phyloP scores from a whole-genome alignment of 805 yeast species.

The Tanozyma kutaoensis region DNA sequence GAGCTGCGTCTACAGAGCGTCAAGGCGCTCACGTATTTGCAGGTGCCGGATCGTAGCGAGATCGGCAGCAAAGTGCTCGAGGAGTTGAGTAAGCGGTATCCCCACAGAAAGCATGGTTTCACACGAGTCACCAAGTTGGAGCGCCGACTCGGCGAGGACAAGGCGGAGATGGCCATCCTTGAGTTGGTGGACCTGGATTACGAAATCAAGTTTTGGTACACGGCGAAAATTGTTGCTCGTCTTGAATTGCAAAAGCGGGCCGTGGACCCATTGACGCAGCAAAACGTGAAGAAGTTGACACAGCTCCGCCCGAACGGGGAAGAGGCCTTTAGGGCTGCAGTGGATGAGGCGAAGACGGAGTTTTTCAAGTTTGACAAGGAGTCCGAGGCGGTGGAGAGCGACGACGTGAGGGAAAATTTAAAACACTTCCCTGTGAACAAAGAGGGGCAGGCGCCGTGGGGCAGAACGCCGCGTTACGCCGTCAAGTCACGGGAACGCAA shows the following conservation, averaged over 20 bases:
- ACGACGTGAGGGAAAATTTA: no score
- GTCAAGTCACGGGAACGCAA: no score
- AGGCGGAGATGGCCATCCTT: slow-evolving; percentile 77
- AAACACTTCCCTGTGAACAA: no score
- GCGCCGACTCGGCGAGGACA: slow-evolving; percentile 71
- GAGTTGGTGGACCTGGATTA: slow-evolving; percentile 62
- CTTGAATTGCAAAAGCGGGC: slow-evolving; percentile 48
- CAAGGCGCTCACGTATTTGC: slow-evolving; percentile 11
- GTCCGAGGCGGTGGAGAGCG: no score
- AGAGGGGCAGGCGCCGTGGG: no score
- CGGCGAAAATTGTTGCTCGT: slow-evolving; percentile 80
- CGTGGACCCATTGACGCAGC: slow-evolving; percentile 34
- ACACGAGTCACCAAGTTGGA: slow-evolving; percentile 78
- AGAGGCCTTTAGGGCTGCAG: slow-evolving; percentile 21
- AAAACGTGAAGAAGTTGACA: slow-evolving; percentile 41
- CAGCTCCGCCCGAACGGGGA: slow-evolving; percentile 36
- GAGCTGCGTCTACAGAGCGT: slow-evolving; percentile 5
- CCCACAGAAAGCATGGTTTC: slow-evolving; percentile 61
- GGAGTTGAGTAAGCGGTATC: slow-evolving; percentile 53
- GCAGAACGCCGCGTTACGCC: no score
- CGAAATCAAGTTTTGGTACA: slow-evolving; percentile 64
- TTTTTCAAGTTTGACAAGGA: no score
- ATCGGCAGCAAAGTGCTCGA: slow-evolving; percentile 41
- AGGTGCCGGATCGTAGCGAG: slow-evolving; percentile 11
- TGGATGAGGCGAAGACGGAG: no score